Conservation (phyloP, 2,329 filamentous ascomycete genomes). For the Curvularia eragrostidis region DNA sequence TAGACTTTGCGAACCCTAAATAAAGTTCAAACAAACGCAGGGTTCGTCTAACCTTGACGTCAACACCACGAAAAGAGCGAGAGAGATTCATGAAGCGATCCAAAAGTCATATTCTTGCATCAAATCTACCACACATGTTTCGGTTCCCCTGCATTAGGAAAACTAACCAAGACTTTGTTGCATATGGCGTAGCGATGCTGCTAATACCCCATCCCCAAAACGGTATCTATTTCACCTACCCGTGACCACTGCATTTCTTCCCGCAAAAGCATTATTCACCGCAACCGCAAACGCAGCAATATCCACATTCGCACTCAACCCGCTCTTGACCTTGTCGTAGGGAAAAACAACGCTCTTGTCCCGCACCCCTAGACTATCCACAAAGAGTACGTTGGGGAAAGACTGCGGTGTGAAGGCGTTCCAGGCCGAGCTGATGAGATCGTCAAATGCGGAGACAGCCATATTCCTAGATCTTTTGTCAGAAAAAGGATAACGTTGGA, state of each 20-base stretch:
- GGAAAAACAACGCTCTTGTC: slow-evolving; percentile 44
- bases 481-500: background rate
- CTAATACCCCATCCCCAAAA: too few species aligned
- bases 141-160: background rate
- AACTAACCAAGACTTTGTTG: background rate
- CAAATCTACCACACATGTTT: background rate
- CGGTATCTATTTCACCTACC: slow-evolving; percentile 18
- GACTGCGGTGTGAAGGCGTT: slow-evolving; percentile 43
- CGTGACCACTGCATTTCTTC: slow-evolving; percentile 38
- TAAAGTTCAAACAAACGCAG: background rate
- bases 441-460: slow-evolving; percentile 38
- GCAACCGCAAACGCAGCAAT: slow-evolving; percentile 46
- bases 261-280: slow-evolving; percentile 46
- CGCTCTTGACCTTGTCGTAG: slow-evolving; percentile 33
- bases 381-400: slow-evolving; percentile 48
- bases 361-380: slow-evolving; percentile 44
- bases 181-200: too few species aligned
- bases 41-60: background rate
- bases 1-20: background rate
- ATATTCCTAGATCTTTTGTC: slow-evolving; percentile 30
- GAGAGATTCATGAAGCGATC: background rate
- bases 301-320: slow-evolving; percentile 34
- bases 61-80: background rate
- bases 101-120: background rate
- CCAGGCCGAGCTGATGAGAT: slow-evolving; percentile 42